Conservation (phyloP, 139 green algal species). For the Chlorella sp. region DNA sequence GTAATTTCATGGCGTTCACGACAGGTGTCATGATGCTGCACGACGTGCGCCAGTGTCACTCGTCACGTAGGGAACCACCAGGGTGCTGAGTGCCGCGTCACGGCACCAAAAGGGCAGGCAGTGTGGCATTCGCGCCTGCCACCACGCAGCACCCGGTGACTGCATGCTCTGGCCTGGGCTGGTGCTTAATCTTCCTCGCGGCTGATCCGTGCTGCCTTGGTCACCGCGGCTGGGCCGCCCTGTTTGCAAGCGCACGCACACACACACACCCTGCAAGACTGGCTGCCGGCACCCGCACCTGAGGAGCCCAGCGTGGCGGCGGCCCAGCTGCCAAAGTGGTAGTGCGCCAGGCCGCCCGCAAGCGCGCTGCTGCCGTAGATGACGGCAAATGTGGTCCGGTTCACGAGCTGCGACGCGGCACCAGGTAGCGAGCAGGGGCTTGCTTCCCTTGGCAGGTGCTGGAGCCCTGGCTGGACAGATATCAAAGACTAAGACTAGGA, state of each 20-base stretch:
- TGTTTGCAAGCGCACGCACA: too few species aligned
- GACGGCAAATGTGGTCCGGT: not conserved
- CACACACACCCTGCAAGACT: too few species aligned
- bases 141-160: too few species aligned
- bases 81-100: too few species aligned
- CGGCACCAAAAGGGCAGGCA: too few species aligned
- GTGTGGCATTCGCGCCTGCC: too few species aligned
- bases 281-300: not conserved
- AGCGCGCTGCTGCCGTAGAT: not conserved
- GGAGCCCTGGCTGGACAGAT: not conserved
- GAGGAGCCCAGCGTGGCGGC: not conserved
- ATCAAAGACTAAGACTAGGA: too few species aligned
- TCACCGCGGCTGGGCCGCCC: not conserved
- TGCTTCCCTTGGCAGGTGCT: too few species aligned
- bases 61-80: too few species aligned
- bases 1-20: not conserved
- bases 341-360: not conserved
- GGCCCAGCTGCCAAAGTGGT: not conserved
- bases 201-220: not conserved
- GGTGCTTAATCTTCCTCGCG: not conserved
- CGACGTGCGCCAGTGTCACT: too few species aligned
- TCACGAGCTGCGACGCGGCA: not conserved
- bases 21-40: too few species aligned
- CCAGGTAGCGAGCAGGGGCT: not conserved
- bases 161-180: not conserved